Base-by-base conservation (phyloP, 1,284 basidiomycete species). In the Cryptococcus maquisensis region DNA sequence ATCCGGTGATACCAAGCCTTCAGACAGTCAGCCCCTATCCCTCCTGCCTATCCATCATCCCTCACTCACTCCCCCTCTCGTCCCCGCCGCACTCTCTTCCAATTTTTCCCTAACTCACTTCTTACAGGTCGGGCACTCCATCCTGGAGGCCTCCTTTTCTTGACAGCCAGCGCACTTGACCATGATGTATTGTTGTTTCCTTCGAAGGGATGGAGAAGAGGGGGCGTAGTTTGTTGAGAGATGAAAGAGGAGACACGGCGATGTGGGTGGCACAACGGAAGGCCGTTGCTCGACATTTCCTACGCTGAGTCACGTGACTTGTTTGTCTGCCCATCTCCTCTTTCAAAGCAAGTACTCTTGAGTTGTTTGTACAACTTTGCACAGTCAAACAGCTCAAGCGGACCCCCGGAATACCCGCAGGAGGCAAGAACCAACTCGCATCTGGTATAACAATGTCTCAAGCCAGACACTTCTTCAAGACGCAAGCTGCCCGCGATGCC, bases 51-150 rank as follows among this genome's bases (percentile, higher is more conserved):
- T 21, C 47, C 39, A 10, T 20, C 42, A 35, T 16, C 18, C 16
- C 40, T 32, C 32, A 32, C 43, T 35, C 24, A 26, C 35, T 32
- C 13, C 41, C 21, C 41, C 50, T n/a, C 28, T 41, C 16, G 6
- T 10, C 28, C 9, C 50, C 21, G n/a, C 16, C 16, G 12, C 9
- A 21, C 21, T n/a, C n/a, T n/a, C n/a, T 32, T 4, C 28, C 21
- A n/a, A n/a, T 40, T n/a, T 16, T 26, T n/a, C 3, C 4, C 4
- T 2, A 15, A 66, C 72, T 55, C 52, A 75, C 74, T 76, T 76
- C 57, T 75, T 77, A 61, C 75, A 77, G 44, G 67, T 71, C 3
- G 75, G 75, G 55, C 75, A 77, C 64, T 77, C 75, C 36, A 77
- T 67, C 50, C 73, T 61, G 15, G 69, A 69, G 18, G 75, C 74